Evolutionary conservation across 345 rosid genomes (phyloP), one percentile per base, ranked within the genome.

Genomic region (Iberis pinnata): DNA sequence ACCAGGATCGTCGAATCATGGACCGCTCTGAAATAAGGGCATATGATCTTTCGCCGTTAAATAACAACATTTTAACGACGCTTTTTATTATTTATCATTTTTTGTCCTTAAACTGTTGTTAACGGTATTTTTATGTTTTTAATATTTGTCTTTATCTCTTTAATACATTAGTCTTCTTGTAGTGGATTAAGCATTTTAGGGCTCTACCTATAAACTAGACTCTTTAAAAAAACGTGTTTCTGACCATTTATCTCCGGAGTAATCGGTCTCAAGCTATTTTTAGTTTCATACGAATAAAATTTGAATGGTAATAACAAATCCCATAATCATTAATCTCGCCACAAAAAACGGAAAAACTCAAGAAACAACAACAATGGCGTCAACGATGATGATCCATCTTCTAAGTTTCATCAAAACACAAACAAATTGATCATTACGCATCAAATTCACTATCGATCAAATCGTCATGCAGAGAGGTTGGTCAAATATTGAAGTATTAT

Each of bases 391-490:
- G 58, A 57, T 51, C 31, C 22, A 10, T 41, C 61, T 56, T 44
- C 33, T 11, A 9, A 13, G 52, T 49, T 64, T 49, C 44, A 41
- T 33, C 52, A 56, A 40, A 33, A 25, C 53, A 18, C 11, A 56
- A 8, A 17, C 38, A 32, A 32, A n/a, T 35, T 56, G 58, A 56
- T 49, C 24, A 11, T n/a, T 22, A 32, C 7, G 17, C 22, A 44
- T 2, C 1, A 27, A 15, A n/a, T n/a, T n/a, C n/a, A n/a, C n/a
- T n/a, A n/a, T 13, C 7, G 24, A 48, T 16, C 51, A 49, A 62
- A n/a, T 24, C 47, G 56, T 19, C 68, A 80, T 80, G 85, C 79
- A 64, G 63, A 74, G 65, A 70, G 85, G 88, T 74, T 12, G 17
- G 16, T 13, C 11, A 18, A 22, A 6, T 49, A 31, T 32, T 16